Conservation (phyloP, 2,329 filamentous ascomycete genomes). For the Verticillium nubilum region DNA sequence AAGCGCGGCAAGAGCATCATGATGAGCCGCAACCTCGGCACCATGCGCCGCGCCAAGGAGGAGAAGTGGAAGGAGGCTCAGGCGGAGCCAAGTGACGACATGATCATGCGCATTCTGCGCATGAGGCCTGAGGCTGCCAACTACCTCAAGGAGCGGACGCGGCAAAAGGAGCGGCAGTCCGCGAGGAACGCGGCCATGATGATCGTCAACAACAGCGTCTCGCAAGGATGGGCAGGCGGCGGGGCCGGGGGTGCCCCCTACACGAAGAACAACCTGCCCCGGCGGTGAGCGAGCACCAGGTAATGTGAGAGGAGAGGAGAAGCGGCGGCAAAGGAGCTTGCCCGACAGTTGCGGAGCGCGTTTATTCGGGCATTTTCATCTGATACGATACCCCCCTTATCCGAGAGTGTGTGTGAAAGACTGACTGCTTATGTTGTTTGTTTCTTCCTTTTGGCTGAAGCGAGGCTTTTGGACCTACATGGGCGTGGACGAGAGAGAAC, state of each 20-base stretch:
- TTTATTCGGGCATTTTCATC: not conserved
- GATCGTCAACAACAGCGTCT: conserved; percentile 88
- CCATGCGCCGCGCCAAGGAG: conserved; percentile 93
- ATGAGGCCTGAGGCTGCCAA: conserved; percentile 88
- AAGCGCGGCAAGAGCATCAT: conserved; percentile 75
- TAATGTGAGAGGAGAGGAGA: not conserved
- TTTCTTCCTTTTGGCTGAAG: not conserved
- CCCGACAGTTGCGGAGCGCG: not conserved
- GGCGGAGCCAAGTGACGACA: conserved; percentile 94
- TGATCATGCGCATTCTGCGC: conserved; percentile 89
- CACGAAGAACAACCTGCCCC: conserved; percentile 39
- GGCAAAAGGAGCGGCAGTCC: conserved; percentile 90
- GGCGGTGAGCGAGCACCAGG: conserved; percentile 28
- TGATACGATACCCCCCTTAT: not conserved
- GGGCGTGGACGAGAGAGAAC: not conserved
- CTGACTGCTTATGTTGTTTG: too few species aligned
- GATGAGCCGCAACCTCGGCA: conserved; percentile 89
- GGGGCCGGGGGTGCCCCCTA: conserved; percentile 27
- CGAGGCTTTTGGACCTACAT: not conserved
- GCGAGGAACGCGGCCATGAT: conserved; percentile 86
- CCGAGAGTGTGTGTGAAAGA: not conserved
- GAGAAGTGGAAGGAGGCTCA: conserved; percentile 94
- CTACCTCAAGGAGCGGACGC: conserved; percentile 84
- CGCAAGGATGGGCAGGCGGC: conserved; percentile 47
- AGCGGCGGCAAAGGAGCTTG: not conserved